A percentile compares a stretch with the other conserved stretches of the same genome.
Evolutionary conservation across 371 early-diverging fungal species (phyloP).

Genomic region (Basidiobolus meristosporus): DNA sequence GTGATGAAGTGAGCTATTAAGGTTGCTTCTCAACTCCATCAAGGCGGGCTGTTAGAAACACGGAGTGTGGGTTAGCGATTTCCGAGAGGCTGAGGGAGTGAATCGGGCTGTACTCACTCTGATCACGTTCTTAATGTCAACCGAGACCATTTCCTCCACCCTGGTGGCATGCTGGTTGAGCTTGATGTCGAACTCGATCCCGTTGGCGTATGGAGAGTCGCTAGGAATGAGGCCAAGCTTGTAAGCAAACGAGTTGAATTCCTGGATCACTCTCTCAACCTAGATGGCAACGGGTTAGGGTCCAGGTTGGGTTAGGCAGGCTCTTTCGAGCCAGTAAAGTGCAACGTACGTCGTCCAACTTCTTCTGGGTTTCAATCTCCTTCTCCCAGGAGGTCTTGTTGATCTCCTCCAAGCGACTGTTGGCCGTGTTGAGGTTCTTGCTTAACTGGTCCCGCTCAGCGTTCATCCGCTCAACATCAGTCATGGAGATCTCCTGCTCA

Average conservation of each 20-base stretch:
- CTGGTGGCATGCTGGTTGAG: neutral
- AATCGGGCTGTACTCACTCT: neutral
- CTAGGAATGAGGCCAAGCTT: neutral
- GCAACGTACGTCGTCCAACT: neutral
- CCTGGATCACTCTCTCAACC: too few relatives aligned
- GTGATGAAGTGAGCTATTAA: neutral
- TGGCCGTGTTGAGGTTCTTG: neutral
- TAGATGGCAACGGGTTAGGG: too few relatives aligned
- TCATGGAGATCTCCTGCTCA: slow-evolving; percentile 3
- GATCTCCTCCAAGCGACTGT: too few relatives aligned
- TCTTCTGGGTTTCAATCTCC: neutral
- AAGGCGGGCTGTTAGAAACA: neutral
- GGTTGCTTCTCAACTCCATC: neutral
- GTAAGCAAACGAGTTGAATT: too few relatives aligned
- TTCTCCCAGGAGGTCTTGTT: neutral
- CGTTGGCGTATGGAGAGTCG: neutral
- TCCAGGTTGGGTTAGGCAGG: too few relatives aligned
- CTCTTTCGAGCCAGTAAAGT: too few relatives aligned
- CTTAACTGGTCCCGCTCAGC: slow-evolving; percentile 3
- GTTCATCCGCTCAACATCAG: slow-evolving; percentile 6
- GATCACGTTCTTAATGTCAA: neutral
- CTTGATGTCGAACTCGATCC: neutral
- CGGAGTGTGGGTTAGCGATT: too few relatives aligned
- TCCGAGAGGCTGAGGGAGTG: too few relatives aligned
- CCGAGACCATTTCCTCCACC: neutral